Evolutionary conservation across 73 alveolate species (phyloP).

Genomic region (Symbiodinium natans): DNA sequence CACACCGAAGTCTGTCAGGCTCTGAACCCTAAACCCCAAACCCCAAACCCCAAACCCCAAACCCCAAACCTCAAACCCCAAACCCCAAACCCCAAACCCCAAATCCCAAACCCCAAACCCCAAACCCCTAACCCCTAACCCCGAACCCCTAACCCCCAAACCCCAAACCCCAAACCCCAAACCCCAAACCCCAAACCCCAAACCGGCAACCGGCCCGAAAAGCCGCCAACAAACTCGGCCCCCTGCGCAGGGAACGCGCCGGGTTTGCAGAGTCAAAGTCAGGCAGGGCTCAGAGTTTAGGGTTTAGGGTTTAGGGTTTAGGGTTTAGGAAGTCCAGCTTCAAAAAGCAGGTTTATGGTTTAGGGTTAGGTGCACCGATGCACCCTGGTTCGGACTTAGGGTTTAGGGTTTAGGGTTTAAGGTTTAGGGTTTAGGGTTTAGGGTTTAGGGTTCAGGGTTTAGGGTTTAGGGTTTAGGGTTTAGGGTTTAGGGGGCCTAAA

Average conservation of each 20-base stretch:
- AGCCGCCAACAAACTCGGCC: too few relatives aligned
- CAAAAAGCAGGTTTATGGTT: background rate
- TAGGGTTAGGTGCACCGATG: background rate
- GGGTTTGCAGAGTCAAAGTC: background rate
- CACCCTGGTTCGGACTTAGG: background rate
- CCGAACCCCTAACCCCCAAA: background rate
- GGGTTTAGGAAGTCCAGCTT: too few relatives aligned
- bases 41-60: background rate
- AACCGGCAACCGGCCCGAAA: background rate
- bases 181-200: background rate
- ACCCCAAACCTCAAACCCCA: background rate
- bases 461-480: too few relatives aligned
- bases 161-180: background rate
- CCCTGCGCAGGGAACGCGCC: background rate
- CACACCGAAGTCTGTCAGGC: too few relatives aligned
- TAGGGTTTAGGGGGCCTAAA: too few relatives aligned
- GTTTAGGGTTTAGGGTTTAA: background rate
- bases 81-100: background rate
- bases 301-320: background rate
- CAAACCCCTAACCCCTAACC: background rate
- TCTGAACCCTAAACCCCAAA: background rate
- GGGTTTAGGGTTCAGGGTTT: too few relatives aligned
- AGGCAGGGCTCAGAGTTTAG: background rate
- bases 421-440: background rate
- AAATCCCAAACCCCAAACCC: background rate